These are phyloP conservation scores for Plasmodium gallinaceum DNA, from an alignment of 169 alveolate species.

Conservation along the genomic window DNA sequence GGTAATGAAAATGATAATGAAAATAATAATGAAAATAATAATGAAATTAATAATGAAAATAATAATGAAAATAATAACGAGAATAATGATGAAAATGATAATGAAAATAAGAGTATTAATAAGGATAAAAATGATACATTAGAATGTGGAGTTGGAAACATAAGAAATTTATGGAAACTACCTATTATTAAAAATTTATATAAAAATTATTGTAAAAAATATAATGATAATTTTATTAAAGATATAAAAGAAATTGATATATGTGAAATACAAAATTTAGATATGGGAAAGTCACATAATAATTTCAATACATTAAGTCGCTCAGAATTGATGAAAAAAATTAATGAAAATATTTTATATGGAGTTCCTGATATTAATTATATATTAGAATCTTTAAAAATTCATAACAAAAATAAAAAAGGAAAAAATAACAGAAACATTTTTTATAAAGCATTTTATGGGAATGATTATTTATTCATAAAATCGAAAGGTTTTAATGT, in stretches of 20 bases:
- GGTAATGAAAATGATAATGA: conserved; percentile 12
- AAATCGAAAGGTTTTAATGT: conserved; percentile 70
- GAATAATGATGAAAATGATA: conserved; percentile 14
- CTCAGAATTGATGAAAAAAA: conserved; percentile 24
- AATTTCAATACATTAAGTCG: conserved; percentile 20
- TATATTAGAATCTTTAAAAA: conserved; percentile 21
- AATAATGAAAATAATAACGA: conserved; percentile 1
- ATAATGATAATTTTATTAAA: neutral
- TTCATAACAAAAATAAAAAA: conserved; percentile 21
- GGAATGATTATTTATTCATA: conserved; percentile 50
- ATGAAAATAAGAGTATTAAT: neutral
- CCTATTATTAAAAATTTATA: conserved; percentile 41
- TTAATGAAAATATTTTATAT: conserved; percentile 55
- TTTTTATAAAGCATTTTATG: conserved; percentile 58
- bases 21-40: neutral
- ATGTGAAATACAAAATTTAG: conserved; percentile 38
- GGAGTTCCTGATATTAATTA: conserved; percentile 62
- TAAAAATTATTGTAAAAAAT: conserved; percentile 22
- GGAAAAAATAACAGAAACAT: conserved; percentile 7
- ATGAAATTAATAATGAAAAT: neutral
- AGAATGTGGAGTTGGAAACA: conserved; percentile 11
- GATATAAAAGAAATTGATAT: conserved; percentile 25
- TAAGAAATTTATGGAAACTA: conserved; percentile 40
- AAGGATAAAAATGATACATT: conserved; percentile 18
- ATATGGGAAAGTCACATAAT: conserved; percentile 13